phyloP scores from a whole-genome alignment of 306 rosid genomes.

The Dryas alaskensis region DNA sequence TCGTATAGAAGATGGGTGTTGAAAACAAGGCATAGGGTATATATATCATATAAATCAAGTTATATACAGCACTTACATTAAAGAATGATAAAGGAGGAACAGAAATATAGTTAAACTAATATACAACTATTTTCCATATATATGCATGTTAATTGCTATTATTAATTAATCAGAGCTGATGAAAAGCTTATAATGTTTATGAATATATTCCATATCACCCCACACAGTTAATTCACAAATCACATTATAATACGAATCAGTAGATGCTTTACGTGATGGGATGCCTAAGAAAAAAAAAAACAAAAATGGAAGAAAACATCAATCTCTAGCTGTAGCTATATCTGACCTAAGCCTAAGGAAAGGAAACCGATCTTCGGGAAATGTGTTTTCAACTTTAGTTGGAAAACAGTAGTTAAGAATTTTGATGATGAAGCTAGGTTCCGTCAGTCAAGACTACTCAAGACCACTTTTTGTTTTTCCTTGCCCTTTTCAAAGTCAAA shows the following conservation, averaged over 20 bases:
- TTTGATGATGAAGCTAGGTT: constrained; percentile 42
- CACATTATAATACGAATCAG: no score
- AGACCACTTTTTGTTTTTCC: constrained; percentile 28
- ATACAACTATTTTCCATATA: no score
- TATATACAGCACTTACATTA: background rate
- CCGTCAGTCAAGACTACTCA: constrained; percentile 40
- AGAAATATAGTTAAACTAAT: background rate
- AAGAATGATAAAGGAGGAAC: background rate
- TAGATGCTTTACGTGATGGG: constrained; percentile 23
- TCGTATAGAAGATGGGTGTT: background rate
- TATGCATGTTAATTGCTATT: no score
- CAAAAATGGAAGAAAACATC: constrained; percentile 19
- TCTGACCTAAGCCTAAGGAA: constrained; percentile 24
- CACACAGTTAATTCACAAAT: background rate
- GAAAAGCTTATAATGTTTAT: background rate
- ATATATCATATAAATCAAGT: background rate
- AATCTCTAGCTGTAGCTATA: background rate
- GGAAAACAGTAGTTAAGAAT: constrained; percentile 36
- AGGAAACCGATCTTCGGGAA: constrained; percentile 28
- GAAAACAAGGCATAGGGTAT: constrained; percentile 4
- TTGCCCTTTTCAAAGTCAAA: constrained; percentile 51
- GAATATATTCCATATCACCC: constrained; percentile 7
- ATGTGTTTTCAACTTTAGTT: background rate
- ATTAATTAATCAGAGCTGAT: constrained; percentile 13
- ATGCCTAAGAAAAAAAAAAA: constrained; percentile 24